Evolutionary conservation across 352 stramenopile genomes (phyloP), one percentile per base, ranked within the genome.

Genomic region (Phytopythium delawarense): DNA sequence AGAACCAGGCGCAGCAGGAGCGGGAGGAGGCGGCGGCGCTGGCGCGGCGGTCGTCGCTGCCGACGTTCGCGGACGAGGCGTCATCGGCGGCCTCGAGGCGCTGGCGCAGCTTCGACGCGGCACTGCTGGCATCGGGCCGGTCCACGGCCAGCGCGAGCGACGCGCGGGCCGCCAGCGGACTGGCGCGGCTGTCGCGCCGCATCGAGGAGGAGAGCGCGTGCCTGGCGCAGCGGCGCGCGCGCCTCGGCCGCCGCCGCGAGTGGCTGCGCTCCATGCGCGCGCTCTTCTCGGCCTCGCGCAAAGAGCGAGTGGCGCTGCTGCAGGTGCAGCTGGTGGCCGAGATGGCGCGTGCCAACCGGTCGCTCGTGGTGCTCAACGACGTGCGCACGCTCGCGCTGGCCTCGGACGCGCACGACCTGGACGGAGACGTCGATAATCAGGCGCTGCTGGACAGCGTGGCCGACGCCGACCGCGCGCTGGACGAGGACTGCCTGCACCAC

Each of bases 241-340:
- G 75, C 5, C 66, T 87, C 50, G 78, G 61, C 23, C 71, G 63
- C 39, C 76, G 78, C 8, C 71, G 76, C 20, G 72, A 83, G 52
- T 69, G 84, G 39, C 60, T 89, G 21, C 76, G 78, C 23, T 78
- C 74, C n/a, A 68, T 91, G 8, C 63, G 67, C 34, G 59, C 69
- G 37, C 64, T 76, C 53, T 78, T 87, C 56, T 78, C 76, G n/a
- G 70, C 71, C 11, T 74, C 68, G 37, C 68, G 75, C 21, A 76
- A 81, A 44, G 72, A 89, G 37, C 79, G 86, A 52, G 71, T 91
- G 12, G 65, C 74, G 56, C 59, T 91, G 39, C 67, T 87, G 20
- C 82, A 84, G 62, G 88, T 91, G 76, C 78, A 89, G 58, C 67
- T 91, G 2, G 75, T 88, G 34, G 82, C 82, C n/a, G 76, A 87